phyloP scores from a whole-genome alignment of 2,329 filamentous ascomycete species.

The Botrytis medusae region DNA sequence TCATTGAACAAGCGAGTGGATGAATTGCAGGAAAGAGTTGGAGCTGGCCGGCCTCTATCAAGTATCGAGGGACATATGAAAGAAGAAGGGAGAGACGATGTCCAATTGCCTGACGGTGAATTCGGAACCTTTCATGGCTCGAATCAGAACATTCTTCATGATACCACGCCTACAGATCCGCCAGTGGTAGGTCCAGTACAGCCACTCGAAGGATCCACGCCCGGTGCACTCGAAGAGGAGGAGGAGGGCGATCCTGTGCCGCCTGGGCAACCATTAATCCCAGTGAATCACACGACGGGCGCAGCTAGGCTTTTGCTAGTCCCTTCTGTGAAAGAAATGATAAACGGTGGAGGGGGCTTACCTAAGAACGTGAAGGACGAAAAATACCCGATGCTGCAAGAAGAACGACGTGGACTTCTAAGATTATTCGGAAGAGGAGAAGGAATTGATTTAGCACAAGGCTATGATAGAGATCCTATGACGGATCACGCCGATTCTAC shows the following conservation, averaged over 20 bases:
- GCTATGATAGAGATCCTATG: slow-evolving; percentile 37
- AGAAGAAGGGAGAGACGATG: slow-evolving; percentile 13
- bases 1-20: slow-evolving; percentile 22
- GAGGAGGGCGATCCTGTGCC: slow-evolving; percentile 49
- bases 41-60: neutral
- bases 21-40: slow-evolving; percentile 1
- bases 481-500: slow-evolving; percentile 46
- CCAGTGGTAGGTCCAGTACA: neutral
- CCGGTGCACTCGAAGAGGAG: slow-evolving; percentile 38
- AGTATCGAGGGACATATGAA: slow-evolving; percentile 7
- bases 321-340: slow-evolving; percentile 64
- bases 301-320: slow-evolving; percentile 78
- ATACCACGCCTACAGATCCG: neutral
- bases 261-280: slow-evolving; percentile 67
- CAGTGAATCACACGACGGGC: slow-evolving; percentile 85
- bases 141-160: slow-evolving; percentile 3
- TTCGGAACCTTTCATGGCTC: neutral
- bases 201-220: slow-evolving; percentile 13
- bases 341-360: slow-evolving; percentile 47
- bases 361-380: slow-evolving; percentile 54
- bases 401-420: slow-evolving; percentile 71
- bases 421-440: slow-evolving; percentile 79
- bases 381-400: slow-evolving; percentile 74
- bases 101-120: neutral
- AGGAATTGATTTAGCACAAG: slow-evolving; percentile 60